Percentiles rank a stretch among this genome's conserved stretches.
phyloP scores from a whole-genome alignment of 2,329 filamentous ascomycete species.

The Hypoxylon sp. region DNA sequence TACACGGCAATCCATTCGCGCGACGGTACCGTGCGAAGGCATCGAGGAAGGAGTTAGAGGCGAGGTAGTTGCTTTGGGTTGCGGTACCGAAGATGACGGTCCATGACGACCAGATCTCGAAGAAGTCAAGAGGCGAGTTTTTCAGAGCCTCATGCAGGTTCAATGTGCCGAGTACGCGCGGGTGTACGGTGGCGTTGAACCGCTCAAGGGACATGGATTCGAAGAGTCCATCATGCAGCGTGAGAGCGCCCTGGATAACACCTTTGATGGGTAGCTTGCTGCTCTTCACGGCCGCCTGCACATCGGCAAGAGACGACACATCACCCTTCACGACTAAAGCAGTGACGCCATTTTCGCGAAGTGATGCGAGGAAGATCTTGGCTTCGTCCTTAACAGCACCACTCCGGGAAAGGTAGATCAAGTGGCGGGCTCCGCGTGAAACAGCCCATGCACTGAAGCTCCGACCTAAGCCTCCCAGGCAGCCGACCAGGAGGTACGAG shows the following conservation, averaged over 20 bases:
- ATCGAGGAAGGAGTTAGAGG: too few relatives aligned
- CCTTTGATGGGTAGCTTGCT: slow-evolving; percentile 40
- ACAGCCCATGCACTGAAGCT: slow-evolving; percentile 55
- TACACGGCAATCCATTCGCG: too few relatives aligned
- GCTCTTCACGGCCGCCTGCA: slow-evolving; percentile 38
- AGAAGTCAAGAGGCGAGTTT: too few relatives aligned
- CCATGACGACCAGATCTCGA: too few relatives aligned
- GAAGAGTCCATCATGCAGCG: too few relatives aligned
- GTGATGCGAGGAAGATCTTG: slow-evolving; percentile 42
- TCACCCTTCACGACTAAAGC: slow-evolving; percentile 49
- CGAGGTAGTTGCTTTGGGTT: too few relatives aligned
- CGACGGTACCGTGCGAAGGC: too few relatives aligned
- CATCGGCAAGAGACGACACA: slow-evolving; percentile 44
- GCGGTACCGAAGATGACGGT: too few relatives aligned
- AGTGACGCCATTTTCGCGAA: slow-evolving; percentile 46
- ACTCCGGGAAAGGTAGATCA: slow-evolving; percentile 53
- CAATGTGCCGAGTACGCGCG: too few relatives aligned
- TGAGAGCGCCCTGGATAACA: slow-evolving; percentile 40
- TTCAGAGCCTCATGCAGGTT: too few relatives aligned
- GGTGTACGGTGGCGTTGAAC: too few relatives aligned
- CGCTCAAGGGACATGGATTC: too few relatives aligned
- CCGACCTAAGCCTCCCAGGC: slow-evolving; percentile 54
- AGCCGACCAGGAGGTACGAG: slow-evolving; percentile 46
- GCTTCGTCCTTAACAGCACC: slow-evolving; percentile 48
- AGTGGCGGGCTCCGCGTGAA: slow-evolving; percentile 51